Conservation (phyloP, 345 rosid species). For the Noccaea caerulescens region DNA sequence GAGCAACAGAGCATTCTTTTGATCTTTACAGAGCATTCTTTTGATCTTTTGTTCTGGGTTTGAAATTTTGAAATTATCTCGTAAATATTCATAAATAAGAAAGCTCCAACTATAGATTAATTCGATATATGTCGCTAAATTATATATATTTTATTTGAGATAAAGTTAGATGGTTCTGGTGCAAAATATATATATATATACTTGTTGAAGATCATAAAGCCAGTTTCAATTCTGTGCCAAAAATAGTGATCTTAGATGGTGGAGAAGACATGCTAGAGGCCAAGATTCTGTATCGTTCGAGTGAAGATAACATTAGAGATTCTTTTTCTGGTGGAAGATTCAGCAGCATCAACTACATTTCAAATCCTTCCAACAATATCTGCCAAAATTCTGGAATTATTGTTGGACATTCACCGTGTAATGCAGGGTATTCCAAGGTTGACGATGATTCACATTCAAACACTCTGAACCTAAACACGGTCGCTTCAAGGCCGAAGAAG, state of each 20-base stretch:
- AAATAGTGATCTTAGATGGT: background rate
- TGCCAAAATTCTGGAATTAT: background rate
- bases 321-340: background rate
- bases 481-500: slow-evolving; percentile 16
- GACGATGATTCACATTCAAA: background rate
- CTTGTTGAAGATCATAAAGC: slow-evolving; percentile 1
- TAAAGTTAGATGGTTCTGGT: too few relatives aligned
- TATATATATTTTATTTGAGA: too few relatives aligned
- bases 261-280: background rate
- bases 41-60: background rate
- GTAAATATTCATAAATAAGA: background rate
- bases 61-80: background rate
- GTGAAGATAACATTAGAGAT: background rate
- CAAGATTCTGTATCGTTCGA: background rate
- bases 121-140: background rate
- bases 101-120: background rate
- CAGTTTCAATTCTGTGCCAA: background rate
- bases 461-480: slow-evolving; percentile 20
- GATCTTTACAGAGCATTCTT: background rate
- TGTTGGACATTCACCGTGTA: background rate
- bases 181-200: background rate
- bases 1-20: background rate
- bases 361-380: background rate
- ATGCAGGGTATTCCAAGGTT: slow-evolving; percentile 3
- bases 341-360: slow-evolving; percentile 11